These are phyloP conservation scores for Pseudozyma flocculosa DNA, from an alignment of 1,284 basidiomycete species.

Conservation along the genomic window DNA sequence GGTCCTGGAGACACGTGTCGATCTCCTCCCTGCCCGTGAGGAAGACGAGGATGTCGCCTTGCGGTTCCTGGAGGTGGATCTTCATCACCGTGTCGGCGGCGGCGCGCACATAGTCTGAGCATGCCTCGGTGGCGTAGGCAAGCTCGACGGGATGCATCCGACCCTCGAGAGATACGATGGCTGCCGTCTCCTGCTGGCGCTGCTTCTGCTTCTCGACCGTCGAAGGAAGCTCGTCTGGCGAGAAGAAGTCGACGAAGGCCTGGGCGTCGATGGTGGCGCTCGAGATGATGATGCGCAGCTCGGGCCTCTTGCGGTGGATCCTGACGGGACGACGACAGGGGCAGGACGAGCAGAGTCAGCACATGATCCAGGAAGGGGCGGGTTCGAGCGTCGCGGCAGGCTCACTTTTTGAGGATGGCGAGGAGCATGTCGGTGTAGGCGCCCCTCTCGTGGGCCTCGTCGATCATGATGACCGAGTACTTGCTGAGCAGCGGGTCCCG, in stretches of 20 bases:
- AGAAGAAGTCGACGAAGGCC: constrained; percentile 85
- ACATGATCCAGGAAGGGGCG: too few relatives aligned
- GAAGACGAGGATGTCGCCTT: constrained; percentile 62
- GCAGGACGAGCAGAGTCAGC: too few relatives aligned
- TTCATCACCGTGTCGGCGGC: constrained; percentile 58
- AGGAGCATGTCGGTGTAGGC: constrained; percentile 59
- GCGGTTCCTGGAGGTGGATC: constrained; percentile 62
- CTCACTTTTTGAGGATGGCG: constrained; percentile 61
- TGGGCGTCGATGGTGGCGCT: constrained; percentile 93
- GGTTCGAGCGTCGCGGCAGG: not conserved
- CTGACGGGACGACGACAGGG: not conserved
- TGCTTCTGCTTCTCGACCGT: constrained; percentile 6
- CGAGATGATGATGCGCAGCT: constrained; percentile 84
- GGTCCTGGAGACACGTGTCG: constrained; percentile 76
- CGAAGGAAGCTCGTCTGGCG: constrained; percentile 57
- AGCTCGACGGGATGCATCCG: constrained; percentile 59
- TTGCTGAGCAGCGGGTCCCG: constrained; percentile 43
- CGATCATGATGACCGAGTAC: constrained; percentile 59
- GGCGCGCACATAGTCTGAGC: constrained; percentile 55
- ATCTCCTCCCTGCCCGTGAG: constrained; percentile 60
- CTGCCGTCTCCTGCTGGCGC: constrained; percentile 18
- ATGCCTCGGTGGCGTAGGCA: constrained; percentile 56
- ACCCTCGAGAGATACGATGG: constrained; percentile 58
- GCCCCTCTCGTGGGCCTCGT: constrained; percentile 60
- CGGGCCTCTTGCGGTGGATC: constrained; percentile 82